Conservation (phyloP, 2,329 filamentous ascomycete species). For the Cladosporium colombiae region DNA sequence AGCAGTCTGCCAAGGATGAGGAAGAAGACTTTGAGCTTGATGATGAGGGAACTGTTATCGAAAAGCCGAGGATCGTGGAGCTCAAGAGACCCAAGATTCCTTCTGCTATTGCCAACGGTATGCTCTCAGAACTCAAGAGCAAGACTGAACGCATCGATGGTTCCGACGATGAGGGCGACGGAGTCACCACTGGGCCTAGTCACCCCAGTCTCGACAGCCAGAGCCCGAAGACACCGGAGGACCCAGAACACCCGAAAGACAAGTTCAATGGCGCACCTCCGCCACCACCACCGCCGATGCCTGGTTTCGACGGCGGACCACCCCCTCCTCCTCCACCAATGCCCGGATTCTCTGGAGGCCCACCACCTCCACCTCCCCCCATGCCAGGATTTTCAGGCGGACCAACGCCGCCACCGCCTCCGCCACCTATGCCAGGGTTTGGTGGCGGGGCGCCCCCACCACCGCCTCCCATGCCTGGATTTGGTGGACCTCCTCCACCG, state of each 20-base stretch:
- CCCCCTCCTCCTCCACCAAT: slow-evolving; percentile 42
- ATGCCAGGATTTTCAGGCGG: slow-evolving; percentile 50
- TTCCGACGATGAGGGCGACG: slow-evolving; percentile 72
- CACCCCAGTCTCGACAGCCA: slow-evolving; percentile 73
- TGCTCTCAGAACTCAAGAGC: slow-evolving; percentile 70
- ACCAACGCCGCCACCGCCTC: slow-evolving; percentile 45
- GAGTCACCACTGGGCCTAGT: slow-evolving; percentile 71
- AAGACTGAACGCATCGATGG: slow-evolving; percentile 74
- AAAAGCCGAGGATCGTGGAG: slow-evolving; percentile 78
- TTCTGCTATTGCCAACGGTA: slow-evolving; percentile 56
- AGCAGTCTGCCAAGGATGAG: slow-evolving; percentile 1
- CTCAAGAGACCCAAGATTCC: slow-evolving; percentile 71
- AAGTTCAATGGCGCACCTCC: slow-evolving; percentile 49
- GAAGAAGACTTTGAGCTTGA: slow-evolving; percentile 35
- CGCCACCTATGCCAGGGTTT: slow-evolving; percentile 28
- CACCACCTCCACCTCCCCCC: slow-evolving; percentile 44
- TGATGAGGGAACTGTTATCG: slow-evolving; percentile 67
- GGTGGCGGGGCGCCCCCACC: slow-evolving; percentile 58
- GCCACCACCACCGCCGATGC: slow-evolving; percentile 31
- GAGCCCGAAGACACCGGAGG: slow-evolving; percentile 66
- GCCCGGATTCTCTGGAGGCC: slow-evolving; percentile 50
- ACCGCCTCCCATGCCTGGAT: slow-evolving; percentile 58
- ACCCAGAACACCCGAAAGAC: slow-evolving; percentile 51
- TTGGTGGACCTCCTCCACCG: slow-evolving; percentile 48
- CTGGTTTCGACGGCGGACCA: slow-evolving; percentile 29